Evolutionary conservation across 768 basidiomycete species (phyloP).

Genomic region (Suillus subalutaceus): DNA sequence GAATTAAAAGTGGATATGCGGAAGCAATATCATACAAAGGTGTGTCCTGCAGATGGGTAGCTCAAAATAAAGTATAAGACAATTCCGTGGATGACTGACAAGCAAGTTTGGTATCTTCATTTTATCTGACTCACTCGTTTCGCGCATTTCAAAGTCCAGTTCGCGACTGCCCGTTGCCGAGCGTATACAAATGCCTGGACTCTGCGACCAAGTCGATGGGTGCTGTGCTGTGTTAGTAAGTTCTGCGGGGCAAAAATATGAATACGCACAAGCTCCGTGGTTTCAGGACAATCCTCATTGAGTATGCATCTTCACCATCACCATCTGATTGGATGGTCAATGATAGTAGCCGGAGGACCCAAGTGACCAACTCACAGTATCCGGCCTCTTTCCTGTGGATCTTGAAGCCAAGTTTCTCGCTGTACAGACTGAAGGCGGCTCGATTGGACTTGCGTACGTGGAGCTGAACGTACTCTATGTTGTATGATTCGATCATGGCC

Average conservation of each 20-base stretch:
- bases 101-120: background rate
- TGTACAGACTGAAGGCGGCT: conserved; percentile 26
- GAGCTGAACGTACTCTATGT: conserved; percentile 27
- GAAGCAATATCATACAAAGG: background rate
- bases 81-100: background rate
- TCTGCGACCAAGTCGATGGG: conserved; percentile 1
- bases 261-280: conserved; percentile 1
- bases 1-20: background rate
- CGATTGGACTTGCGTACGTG: conserved; percentile 34
- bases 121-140: conserved; percentile 5
- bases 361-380: conserved; percentile 27
- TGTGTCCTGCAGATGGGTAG: background rate
- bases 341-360: background rate
- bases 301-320: conserved; percentile 29
- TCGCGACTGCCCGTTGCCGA: background rate
- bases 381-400: conserved; percentile 16
- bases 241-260: background rate
- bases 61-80: background rate
- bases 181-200: background rate
- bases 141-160: conserved; percentile 3
- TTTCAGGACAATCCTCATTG: conserved; percentile 21
- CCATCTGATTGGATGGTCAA: conserved; percentile 20
- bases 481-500: conserved; percentile 25
- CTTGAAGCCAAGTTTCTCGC: conserved; percentile 26
- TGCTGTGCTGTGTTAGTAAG: background rate